Evolutionary conservation across 139 green algal species (phyloP), one percentile per base, ranked within the genome.

Genomic region (Micromonas pusilla): DNA sequence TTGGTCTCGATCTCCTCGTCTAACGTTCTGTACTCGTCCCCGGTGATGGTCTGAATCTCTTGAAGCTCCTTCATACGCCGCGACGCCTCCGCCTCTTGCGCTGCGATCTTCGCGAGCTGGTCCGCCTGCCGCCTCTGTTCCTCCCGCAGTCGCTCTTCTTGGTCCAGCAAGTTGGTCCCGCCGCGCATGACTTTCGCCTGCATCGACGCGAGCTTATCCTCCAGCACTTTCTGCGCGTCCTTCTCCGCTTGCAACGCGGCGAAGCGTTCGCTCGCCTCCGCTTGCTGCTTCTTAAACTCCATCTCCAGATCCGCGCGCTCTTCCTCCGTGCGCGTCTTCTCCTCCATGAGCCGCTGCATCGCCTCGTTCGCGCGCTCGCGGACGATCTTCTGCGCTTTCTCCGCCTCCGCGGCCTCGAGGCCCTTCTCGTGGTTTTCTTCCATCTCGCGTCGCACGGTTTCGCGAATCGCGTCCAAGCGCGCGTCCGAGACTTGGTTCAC

Each of bases 341-440:
- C 63, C 3, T 20, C 30, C 36, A 73, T 25, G 19, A 83, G 6
- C 30, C 62, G n/a, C 26, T 73, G 23, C 57, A 79, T 31, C 70
- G 73, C 52, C 62, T 79, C 38, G 53, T 70, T 4, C 2, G 70
- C 74, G 20, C 71, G 63, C 34, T n/a, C 54, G 37, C 71, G 34
- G 32, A 78, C 30, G 4, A 79, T 37, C 5, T 37, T 68, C 82
- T 89, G 72, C 77, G 91, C 83, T 68, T 88, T 85, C 9, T 82
- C 87, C 71, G 84, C 57, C 70, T 88, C 73, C 76, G 90, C 86
- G 23, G 77, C 64, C 38, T 39, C 28, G 28, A 73, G 21, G 66
- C 19, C 25, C 66, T 73, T 21, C 23, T 25, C 80, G 81, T 88
- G 79, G 68, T 83, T 66, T 45, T 77, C 79, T 73, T 90, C 87